Base-by-base conservation (phyloP, 2,329 filamentous ascomycete genomes). In the Rutstroemia sp. region DNA sequence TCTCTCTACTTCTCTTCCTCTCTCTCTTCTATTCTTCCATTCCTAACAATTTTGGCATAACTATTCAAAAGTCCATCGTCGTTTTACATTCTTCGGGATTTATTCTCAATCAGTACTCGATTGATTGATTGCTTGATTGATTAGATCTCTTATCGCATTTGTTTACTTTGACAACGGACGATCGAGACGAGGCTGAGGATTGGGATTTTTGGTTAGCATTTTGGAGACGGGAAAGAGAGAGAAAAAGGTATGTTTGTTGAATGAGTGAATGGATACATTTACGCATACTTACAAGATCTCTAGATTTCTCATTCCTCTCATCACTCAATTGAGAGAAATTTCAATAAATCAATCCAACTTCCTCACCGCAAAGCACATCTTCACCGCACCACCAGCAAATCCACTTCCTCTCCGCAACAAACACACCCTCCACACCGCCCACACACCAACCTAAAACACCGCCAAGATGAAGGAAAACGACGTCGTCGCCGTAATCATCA, bases 401-500 rank as follows among this genome's bases (percentile, higher is more conserved):
- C 23, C 23, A 23, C 23, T 23, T 25, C 25, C 21, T 45, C 39
- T 5, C 49, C 19, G n/a, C 39, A 34, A n/a, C 39, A 38, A 14
- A 34, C 23, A 38, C 7, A 48, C 23, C 23, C 4, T 5, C 23
- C 23, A 23, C 23, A 48, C 23, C 23, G 23, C 23, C 23, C 23
- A 23, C 23, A 23, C 23, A 23, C 23, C 23, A 3, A 23, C 23
- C 23, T 5, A 47, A 30, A 7, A 23, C 23, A 23, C 70, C 67
- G 69, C 70, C 69, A 74, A 63, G 63, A 84, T 80, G 78, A 80
- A 86, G 70, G 73, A 79, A 73, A 86, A 86, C 78, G 78, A 86
- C 71, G 79, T 81, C 66, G 86, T 86, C 70, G 83, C 83, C 64
- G 76, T 86, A 70, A 86, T 86, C 68, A 79, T 86, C 71, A 85